phyloP scores from a whole-genome alignment of 2,329 filamentous ascomycete genomes.

The Monosporascus sp. region DNA sequence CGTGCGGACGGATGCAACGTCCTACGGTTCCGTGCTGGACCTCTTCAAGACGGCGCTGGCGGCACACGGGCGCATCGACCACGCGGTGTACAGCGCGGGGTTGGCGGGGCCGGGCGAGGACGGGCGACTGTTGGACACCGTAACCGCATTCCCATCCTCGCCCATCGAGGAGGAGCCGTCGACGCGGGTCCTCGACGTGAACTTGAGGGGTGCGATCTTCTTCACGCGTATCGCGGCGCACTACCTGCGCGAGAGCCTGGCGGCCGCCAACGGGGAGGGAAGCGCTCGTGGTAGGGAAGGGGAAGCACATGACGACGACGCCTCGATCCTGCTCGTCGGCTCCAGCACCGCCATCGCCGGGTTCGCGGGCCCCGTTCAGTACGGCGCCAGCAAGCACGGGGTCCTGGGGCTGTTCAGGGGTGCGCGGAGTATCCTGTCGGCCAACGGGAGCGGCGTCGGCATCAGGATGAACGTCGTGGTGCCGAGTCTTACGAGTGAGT shows the following conservation, averaged over 20 bases:
- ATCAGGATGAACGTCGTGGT: conserved; percentile 1
- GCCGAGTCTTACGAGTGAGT: not conserved
- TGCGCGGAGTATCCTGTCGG: not conserved
- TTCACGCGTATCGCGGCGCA: not conserved
- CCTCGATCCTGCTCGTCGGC: not conserved
- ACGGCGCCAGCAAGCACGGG: conserved; percentile 2
- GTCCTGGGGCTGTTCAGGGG: conserved; percentile 2
- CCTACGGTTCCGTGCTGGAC: not conserved
- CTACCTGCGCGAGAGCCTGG: not conserved
- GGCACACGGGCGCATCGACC: not conserved
- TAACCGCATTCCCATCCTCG: not conserved
- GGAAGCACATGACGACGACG: not conserved
- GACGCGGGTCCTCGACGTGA: not conserved
- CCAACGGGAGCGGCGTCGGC: not conserved
- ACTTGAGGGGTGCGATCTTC: not conserved
- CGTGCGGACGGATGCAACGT: not conserved
- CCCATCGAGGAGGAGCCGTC: not conserved
- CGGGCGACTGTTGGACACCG: not conserved
- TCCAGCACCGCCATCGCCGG: not conserved
- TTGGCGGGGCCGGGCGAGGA: not conserved
- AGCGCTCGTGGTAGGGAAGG: not conserved
- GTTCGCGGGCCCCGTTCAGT: not conserved
- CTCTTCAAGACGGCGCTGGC: conserved; percentile 1
- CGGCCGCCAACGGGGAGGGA: not conserved
- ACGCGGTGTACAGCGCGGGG: not conserved